Base-by-base conservation (phyloP, 306 rosid genomes). In the Nissolia schottii region DNA sequence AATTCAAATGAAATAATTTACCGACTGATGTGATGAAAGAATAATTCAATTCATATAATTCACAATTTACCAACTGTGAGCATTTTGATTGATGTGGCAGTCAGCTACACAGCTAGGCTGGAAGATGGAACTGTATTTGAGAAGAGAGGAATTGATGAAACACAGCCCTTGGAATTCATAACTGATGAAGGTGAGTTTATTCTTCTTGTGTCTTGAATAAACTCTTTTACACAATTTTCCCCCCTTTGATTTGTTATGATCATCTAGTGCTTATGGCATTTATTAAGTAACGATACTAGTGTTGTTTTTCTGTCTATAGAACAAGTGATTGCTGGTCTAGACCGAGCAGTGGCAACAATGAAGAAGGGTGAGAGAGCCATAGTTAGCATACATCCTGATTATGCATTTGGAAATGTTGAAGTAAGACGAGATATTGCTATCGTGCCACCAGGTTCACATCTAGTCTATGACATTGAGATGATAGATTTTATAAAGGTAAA, bases 101-200 rank as follows among this genome's bases (percentile, higher is more conserved):
- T 90, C 67, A 78, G 79, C 63, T 84, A 82, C 38, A 77, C 73
- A 45, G 93, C 88, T 22, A 77, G 41, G 80, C 84, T 90, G 28
- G 93, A 90, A 75, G 85, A 90, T 82, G 91, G 91, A 22, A 80
- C 79, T 45, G 68, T 87, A 16, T 87, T 90, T 79, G 96, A 90
- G 88, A 84, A 77, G 71, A 85, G 75, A 46, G 91, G 93, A 74
- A 53, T 74, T 28, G 89, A 41, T 64, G 93, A 82, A 49, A 66
- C 67, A 29, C 72, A 64, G 45, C 89, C 89, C 77, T 76, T 85
- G 80, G 79, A 80, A 68, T 86, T 90, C 63, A 62, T 86, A 68
- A 87, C 87, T 2, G 96, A 87, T 74, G 91, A 90, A 81, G 92
- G 96, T 85, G 60, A 11, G 81, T 67, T 71, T 67, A 64, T 67